Evolutionary conservation across 345 rosid species (phyloP), one percentile per base, ranked within the genome.

Genomic region (Kandelia obovata): DNA sequence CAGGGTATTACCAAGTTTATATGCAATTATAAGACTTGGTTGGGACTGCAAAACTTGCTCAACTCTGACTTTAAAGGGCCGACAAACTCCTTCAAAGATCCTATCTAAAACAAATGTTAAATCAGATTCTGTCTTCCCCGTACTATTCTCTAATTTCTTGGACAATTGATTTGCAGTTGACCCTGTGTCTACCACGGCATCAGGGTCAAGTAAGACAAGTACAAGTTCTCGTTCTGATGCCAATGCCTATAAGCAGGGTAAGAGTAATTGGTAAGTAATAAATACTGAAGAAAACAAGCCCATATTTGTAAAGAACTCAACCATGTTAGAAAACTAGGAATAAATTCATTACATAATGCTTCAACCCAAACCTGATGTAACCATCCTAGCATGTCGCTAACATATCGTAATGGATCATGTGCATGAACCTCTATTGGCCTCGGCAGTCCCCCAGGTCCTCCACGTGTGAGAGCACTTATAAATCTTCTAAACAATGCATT

Each of bases 341-440:
- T n/a, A 66, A 46, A 74, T 32, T 7, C 39, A 62, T 47, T 53
- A 7, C 17, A 47, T 69, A 37, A 27, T 62, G 6, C n/a, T 70
- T 69, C 21, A 32, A 51, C 27, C 56, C 77, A 70, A 71, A 95
- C 99, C 99, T 92, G 99, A 88, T 92, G 99, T 63, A 96, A 80
- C 99, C 99, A 96, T 68, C 97, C 99, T 55, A 96, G 87, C 99
- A 96, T 96, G 85, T 92, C 99, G 46, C 99, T 92, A 26, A 92
- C 95, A 32, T 92, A 96, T 73, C 99, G 84, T 76, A 96, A 85
- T 57, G 99, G 99, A 81, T 96, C 99, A 83, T 96, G 98, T 53
- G 98, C 99, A 83, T 92, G 99, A 78, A 95, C 99, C 86, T 96
- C 99, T 61, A 96, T 96, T 67, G 99, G 99, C 82, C 99, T 86